Evolutionary conservation across 2,329 filamentous ascomycete genomes (phyloP), one percentile per base, ranked within the genome.

Genomic region (Sporothrix inflata): DNA sequence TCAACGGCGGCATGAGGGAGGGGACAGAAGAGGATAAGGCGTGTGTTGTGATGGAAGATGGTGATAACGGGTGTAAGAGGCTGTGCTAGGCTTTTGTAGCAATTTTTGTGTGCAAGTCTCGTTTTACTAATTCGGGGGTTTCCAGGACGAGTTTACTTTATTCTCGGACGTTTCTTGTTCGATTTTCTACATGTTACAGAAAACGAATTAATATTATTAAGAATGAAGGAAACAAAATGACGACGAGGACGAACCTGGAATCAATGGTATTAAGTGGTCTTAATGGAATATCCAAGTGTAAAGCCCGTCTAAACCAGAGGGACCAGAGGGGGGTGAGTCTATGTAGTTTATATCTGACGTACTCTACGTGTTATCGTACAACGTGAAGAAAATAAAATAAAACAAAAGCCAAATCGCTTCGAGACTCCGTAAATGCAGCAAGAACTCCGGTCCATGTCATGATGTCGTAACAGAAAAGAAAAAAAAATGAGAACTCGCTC

Each of bases 341-440:
- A 24, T 24, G n/a, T 53, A 7, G 49, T 53, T 24, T 34, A 34
- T 6, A 6, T 34, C 3, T 3, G 30, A 6, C 30, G 30, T 34
- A 34, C 30, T 34, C 16, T 16, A 19, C 45, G 16, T 16, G 45
- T 1, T 19, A 47, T n/a, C 9, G 14, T 55, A 55, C 21, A 55
- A 27, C n/a, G n/a, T 38, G 5, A 19, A 60, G 14, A 16, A 1
- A 30, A 30, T 2, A 49, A 21, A 1, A 16, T 9, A 55, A 42
- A n/a, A 2, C 12, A 38, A 24, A 65, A 24, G n/a, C 21, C 60
- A 27, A 65, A 19, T 19, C 60, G 60, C 47, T 49, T n/a, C 47
- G 30, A 34, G 30, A 34, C 53, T 57, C 53, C 27, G 53, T 57
- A 57, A 57, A 47, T 65, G 30, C 61, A 45, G 40, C 19, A 51